Base-by-base conservation (phyloP, 116 monocot genomes). In the Posidonia oceanica region DNA sequence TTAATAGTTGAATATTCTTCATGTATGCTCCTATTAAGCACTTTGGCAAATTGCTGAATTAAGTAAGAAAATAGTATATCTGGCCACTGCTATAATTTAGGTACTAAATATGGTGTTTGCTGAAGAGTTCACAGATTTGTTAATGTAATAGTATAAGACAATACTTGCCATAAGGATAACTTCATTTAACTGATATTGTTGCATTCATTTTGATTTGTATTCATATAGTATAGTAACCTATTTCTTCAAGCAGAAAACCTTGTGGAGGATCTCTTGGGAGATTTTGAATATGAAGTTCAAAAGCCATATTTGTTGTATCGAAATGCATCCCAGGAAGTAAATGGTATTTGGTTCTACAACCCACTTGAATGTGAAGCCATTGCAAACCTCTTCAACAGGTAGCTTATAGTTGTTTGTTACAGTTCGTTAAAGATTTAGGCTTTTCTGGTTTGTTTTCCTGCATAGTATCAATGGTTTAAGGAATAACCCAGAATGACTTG, bases 331-430 rank as follows among this genome's bases (percentile, higher is more conserved):
- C 93, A 93, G 75, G 98, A 98, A 81, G 90, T 90, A 54, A 90
- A 98, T 83, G 98, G 93, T 48, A 93, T 98, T 79, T 98, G 98
- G 98, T 98, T 98, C 77, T 98, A 98, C 75, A 93, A 90, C 44
- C 69, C 88, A 55, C 79, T 83, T 6, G 98, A 98, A 56, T 93
- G 98, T 81, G 90, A 98, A 78, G 90, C 89, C 63, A 82, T 87
- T 78, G 93, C 87, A 53, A 87, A 80, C 79, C 90, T 98, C 63
- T 93, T 98, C 36, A 84, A 72, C 77, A 89, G 98, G 98, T 98
- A 86, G 23, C 40, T 53, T 68, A 11, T 15, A 22, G 23, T 68
- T 52, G 3, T 64, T 17, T 39, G 29, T 29, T 29, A 29, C 37
- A 17, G 1, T 39, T 64, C 1, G 11, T 63, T 16, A 59, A 21